Evolutionary conservation across 441 rosid species (phyloP).

Genomic region (Francoa sonchifolia): DNA sequence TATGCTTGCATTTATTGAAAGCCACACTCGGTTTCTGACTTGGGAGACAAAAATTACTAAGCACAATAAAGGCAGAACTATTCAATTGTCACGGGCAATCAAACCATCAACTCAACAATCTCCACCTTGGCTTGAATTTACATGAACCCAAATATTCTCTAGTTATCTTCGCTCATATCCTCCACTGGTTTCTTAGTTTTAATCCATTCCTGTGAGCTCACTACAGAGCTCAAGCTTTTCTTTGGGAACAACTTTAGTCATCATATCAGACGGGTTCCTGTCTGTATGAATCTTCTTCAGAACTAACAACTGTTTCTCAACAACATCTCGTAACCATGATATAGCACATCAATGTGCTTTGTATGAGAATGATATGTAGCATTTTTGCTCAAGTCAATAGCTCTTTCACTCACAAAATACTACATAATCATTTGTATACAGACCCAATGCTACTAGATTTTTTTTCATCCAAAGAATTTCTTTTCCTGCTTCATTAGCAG

Average conservation of each 20-base stretch:
- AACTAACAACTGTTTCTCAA: background rate
- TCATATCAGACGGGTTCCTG: background rate
- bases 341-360: background rate
- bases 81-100: too few species aligned
- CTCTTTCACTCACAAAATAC: background rate
- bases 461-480: background rate
- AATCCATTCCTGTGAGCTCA: background rate
- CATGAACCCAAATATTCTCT: too few species aligned
- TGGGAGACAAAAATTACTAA: too few species aligned
- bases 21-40: too few species aligned
- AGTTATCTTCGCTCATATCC: too few species aligned
- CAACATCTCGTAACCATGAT: background rate
- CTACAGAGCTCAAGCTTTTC: background rate
- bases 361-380: background rate
- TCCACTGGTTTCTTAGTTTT: background rate
- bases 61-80: too few species aligned
- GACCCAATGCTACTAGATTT: background rate
- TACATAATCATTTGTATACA: background rate
- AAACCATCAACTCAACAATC: too few species aligned
- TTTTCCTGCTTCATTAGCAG: background rate
- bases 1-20: too few species aligned
- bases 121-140: too few species aligned
- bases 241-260: background rate
- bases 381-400: conserved; percentile 1
- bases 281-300: background rate